phyloP scores from a whole-genome alignment of 331 rosid genomes.

The Rhamnella rubrinervis region DNA sequence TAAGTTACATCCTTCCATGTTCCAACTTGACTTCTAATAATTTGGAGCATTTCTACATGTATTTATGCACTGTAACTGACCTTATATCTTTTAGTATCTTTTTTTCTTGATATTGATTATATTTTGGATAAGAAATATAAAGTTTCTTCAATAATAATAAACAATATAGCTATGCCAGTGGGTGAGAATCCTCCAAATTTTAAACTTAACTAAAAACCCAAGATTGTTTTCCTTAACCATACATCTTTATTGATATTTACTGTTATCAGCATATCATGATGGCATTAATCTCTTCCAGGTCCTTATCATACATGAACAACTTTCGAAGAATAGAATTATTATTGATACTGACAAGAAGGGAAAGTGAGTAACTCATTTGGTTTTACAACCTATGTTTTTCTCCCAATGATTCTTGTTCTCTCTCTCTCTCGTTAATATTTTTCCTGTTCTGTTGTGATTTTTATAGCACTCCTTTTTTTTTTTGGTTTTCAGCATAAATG shows the following conservation, averaged over 20 bases:
- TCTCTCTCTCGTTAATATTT: not conserved
- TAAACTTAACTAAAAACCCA: no score
- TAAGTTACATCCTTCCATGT: no score
- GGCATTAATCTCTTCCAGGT: constrained; percentile 57
- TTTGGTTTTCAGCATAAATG: constrained; percentile 57
- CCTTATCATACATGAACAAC: constrained; percentile 90
- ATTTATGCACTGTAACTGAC: no score
- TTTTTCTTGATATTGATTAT: no score
- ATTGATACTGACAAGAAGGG: constrained; percentile 87
- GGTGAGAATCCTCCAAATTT: no score
- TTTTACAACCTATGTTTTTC: not conserved
- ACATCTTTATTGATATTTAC: not conserved
- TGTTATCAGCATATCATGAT: constrained; percentile 11
- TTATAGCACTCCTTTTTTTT: not conserved
- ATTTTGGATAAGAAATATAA: no score
- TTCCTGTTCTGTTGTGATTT: no score
- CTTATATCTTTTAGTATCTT: no score
- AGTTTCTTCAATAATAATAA: no score
- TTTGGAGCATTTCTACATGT: no score
- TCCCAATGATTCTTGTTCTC: not conserved
- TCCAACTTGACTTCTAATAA: no score
- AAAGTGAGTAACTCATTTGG: constrained; percentile 50
- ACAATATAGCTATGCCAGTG: no score
- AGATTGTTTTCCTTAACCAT: not conserved
- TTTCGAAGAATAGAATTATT: constrained; percentile 92